phyloP scores from a whole-genome alignment of 192 early-diverging fungal genomes.

The Podila verticillata region DNA sequence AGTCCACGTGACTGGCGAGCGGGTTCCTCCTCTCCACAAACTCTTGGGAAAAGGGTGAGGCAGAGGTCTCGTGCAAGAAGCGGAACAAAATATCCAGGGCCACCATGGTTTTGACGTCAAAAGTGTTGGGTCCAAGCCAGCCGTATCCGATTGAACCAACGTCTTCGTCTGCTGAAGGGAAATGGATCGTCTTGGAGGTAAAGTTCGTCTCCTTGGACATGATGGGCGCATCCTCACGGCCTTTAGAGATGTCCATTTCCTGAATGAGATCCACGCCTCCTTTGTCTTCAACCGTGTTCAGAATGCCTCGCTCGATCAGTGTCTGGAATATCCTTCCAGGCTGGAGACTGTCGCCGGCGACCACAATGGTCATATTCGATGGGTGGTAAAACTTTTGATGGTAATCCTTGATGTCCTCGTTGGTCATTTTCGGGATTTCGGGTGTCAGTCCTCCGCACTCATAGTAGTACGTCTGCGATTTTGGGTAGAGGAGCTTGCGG shows the following conservation, averaged over 20 bases:
- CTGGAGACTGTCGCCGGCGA: constrained; percentile 61
- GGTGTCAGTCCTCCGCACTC: constrained; percentile 82
- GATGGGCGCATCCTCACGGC: constrained; percentile 56
- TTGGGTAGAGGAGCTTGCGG: constrained; percentile 58
- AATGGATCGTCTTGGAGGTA: constrained; percentile 60
- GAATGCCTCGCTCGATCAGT: constrained; percentile 44
- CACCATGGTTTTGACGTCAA: constrained; percentile 66
- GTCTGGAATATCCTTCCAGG: constrained; percentile 65
- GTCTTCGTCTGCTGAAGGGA: constrained; percentile 72
- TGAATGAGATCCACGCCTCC: constrained; percentile 19
- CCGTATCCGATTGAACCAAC: constrained; percentile 70
- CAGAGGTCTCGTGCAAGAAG: constrained; percentile 74
- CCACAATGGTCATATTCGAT: constrained; percentile 74
- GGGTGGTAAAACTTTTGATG: constrained; percentile 79
- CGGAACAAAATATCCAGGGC: constrained; percentile 78
- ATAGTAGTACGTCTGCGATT: constrained; percentile 67
- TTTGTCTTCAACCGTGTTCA: background rate
- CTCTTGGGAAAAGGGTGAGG: constrained; percentile 75
- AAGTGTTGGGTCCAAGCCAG: constrained; percentile 79
- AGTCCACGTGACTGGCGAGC: constrained; percentile 68
- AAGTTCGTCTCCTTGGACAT: constrained; percentile 51
- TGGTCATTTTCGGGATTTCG: constrained; percentile 76
- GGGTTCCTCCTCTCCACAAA: constrained; percentile 81
- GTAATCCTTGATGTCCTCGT: constrained; percentile 79
- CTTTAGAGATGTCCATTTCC: constrained; percentile 46